Percentiles rank a stretch among this genome's conserved stretches.
These are phyloP conservation scores for Glaciozyma antarctica DNA, from an alignment of 768 basidiomycete genomes.

Conservation along the genomic window DNA sequence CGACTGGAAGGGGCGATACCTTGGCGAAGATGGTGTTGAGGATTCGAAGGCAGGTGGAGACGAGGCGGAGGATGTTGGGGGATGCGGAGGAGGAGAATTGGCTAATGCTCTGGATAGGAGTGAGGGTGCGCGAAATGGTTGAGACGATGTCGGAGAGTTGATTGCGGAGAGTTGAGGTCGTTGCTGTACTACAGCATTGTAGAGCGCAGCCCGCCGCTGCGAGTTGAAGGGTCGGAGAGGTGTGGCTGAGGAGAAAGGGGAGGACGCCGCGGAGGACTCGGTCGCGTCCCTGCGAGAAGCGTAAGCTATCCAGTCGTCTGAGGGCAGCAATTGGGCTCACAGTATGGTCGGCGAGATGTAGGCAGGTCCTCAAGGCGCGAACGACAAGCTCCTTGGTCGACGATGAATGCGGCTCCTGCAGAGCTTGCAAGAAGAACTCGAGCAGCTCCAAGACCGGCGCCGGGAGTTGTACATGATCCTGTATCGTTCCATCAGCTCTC, in stretches of 20 bases:
- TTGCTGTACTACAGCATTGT: neutral
- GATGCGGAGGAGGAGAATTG: slow-evolving; percentile 8
- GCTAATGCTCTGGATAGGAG: neutral
- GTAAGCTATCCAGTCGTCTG: neutral
- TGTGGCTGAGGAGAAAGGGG: slow-evolving; percentile 4
- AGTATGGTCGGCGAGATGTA: neutral
- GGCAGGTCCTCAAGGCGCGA: slow-evolving; percentile 1
- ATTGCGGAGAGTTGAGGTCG: rapidly evolving
- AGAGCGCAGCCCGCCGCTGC: slow-evolving; percentile 14
- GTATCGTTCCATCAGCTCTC: neutral
- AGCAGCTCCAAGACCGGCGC: neutral
- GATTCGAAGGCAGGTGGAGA: slow-evolving; percentile 13
- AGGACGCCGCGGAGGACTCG: neutral
- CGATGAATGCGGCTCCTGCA: neutral
- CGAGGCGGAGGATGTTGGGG: slow-evolving; percentile 7
- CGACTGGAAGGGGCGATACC: neutral
- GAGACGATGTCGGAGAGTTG: neutral
- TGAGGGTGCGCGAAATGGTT: slow-evolving; percentile 1
- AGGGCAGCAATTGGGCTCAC: neutral
- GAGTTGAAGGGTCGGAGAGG: neutral
- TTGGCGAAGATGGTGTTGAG: slow-evolving; percentile 11
- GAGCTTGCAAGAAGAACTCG: neutral
- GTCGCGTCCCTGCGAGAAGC: neutral
- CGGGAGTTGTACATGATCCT: neutral
- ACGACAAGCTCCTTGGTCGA: slow-evolving; percentile 6